These are phyloP conservation scores for Adansonia grandidieri DNA, from an alignment of 441 rosid genomes.

Conservation along the genomic window DNA sequence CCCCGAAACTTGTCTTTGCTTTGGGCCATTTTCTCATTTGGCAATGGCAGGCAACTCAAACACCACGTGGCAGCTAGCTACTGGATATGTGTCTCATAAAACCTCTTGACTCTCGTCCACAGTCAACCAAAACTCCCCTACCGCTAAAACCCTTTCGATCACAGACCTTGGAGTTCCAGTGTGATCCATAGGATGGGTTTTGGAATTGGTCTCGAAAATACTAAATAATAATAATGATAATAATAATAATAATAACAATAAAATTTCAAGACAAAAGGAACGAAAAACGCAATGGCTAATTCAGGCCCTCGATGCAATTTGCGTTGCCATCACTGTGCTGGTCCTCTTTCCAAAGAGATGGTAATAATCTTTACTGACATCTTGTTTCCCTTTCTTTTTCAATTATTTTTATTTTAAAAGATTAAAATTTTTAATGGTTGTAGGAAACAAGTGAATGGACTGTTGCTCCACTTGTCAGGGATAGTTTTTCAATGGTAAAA, in stretches of 20 bases:
- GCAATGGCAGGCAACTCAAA: not conserved
- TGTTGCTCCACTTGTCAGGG: constrained; percentile 75
- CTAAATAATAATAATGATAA: not conserved
- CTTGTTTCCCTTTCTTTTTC: not conserved
- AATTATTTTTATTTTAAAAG: not conserved
- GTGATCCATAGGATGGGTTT: not conserved
- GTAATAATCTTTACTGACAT: constrained; percentile 35
- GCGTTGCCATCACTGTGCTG: constrained; percentile 90
- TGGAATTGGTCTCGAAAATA: constrained; percentile 2
- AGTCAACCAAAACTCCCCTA: not conserved
- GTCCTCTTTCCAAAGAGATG: constrained; percentile 82
- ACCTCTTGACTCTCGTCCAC: not conserved
- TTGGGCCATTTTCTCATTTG: not conserved
- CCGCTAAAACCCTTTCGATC: not conserved
- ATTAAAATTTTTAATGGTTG: constrained; percentile 30
- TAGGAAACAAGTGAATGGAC: constrained; percentile 92
- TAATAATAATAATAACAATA: too few relatives aligned
- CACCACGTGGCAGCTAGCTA: not conserved
- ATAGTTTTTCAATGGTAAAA: constrained; percentile 88
- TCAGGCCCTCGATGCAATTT: constrained; percentile 34
- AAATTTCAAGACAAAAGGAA: not conserved
- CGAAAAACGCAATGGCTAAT: constrained; percentile 41
- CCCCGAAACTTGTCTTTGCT: not conserved
- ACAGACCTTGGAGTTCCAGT: not conserved
- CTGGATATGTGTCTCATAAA: not conserved